These are phyloP conservation scores for Populus tomentosa DNA, from an alignment of 441 rosid species.

Conservation along the genomic window DNA sequence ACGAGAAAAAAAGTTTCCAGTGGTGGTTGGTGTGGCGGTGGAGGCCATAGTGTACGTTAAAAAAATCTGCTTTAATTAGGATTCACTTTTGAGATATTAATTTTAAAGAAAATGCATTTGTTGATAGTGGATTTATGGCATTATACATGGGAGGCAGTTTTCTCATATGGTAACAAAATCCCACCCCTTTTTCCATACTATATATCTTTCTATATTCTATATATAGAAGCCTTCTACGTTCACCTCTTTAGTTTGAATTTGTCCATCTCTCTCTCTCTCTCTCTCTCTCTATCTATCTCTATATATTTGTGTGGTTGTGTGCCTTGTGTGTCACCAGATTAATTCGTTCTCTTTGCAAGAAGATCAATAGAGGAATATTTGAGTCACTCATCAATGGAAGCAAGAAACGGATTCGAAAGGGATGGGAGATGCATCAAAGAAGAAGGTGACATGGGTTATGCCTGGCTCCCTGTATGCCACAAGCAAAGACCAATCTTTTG, in stretches of 20 bases:
- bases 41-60: neutral
- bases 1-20: neutral
- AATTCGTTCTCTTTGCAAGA: neutral
- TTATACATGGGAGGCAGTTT: neutral
- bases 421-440: neutral
- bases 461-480: conserved; percentile 85
- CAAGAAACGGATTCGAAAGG: neutral
- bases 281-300: too few relatives aligned
- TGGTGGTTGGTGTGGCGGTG: conserved; percentile 4
- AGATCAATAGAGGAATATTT: neutral
- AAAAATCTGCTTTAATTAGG: neutral
- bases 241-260: neutral
- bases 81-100: neutral
- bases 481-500: conserved; percentile 27
- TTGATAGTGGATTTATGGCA: neutral
- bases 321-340: neutral
- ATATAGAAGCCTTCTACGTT: neutral
- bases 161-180: neutral
- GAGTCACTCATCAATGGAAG: too few relatives aligned
- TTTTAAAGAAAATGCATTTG: neutral
- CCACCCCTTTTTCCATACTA: neutral
- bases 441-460: conserved; percentile 29
- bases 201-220: neutral
- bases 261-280: neutral
- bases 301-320: too few relatives aligned